A percentile compares a stretch with the other conserved stretches of the same genome.
Conservation (phyloP, 257 asterid species). For the Euphrasia confusa region DNA sequence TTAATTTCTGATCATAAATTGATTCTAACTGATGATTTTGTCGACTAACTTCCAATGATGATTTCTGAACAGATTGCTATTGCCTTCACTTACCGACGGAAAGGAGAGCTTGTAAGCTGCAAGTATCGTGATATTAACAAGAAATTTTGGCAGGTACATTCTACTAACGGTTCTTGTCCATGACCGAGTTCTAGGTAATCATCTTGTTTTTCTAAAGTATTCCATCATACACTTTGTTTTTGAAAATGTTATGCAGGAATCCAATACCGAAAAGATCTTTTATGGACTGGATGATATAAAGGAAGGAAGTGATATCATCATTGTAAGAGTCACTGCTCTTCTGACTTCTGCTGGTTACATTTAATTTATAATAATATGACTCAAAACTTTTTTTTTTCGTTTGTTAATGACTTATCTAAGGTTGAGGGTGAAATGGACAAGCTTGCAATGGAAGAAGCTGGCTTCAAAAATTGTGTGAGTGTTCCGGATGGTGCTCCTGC, state of each 20-base stretch:
- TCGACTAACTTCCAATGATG: constrained; percentile 9
- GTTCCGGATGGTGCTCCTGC: constrained; percentile 98
- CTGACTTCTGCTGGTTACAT: constrained; percentile 25
- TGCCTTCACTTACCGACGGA: constrained; percentile 77
- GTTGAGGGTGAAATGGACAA: constrained; percentile 99
- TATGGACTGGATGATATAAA: constrained; percentile 91
- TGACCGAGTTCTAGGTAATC: constrained; percentile 2
- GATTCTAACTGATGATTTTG: too few relatives aligned
- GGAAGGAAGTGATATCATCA: constrained; percentile 79
- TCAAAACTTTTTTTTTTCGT: constrained; percentile 15
- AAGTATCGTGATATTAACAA: constrained; percentile 71
- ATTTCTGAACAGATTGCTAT: constrained; percentile 50
- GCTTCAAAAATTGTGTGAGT: constrained; percentile 86
- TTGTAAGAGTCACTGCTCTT: constrained; percentile 44
- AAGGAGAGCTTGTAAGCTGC: constrained; percentile 77
- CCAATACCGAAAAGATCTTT: constrained; percentile 66
- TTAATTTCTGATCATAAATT: not conserved
- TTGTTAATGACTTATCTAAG: constrained; percentile 32
- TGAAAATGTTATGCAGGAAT: constrained; percentile 48
- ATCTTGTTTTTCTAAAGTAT: not conserved
- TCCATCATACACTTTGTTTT: not conserved
- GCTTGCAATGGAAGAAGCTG: constrained; percentile 99
- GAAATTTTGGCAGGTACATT: constrained; percentile 76
- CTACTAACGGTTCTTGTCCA: not conserved
- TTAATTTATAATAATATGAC: constrained; percentile 21